Evolutionary conservation across 2,329 filamentous ascomycete genomes (phyloP).

Genomic region (Tolypocladium guangdongense): DNA sequence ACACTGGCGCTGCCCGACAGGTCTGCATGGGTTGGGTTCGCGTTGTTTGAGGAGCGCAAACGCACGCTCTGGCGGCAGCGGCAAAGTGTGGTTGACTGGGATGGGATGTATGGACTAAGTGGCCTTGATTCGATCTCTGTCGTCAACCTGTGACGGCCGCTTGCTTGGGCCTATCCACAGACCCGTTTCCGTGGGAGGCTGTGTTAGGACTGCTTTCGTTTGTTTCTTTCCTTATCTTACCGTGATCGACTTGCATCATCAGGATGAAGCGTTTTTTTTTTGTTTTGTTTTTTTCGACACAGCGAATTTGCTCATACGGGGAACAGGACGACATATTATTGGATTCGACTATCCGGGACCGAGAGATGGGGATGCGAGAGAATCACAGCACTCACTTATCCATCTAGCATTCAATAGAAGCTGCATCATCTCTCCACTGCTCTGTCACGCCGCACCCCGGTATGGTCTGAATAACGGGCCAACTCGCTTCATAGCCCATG

Average conservation of each 20-base stretch:
- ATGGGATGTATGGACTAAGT: not conserved
- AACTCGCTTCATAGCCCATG: not conserved
- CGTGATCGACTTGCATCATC: not conserved
- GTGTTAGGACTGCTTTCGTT: not conserved
- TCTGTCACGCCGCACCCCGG: not conserved
- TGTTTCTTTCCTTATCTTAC: not conserved
- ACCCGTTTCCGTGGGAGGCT: not conserved
- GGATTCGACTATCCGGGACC: not conserved
- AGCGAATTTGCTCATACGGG: constrained; percentile 5
- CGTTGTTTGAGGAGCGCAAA: not conserved
- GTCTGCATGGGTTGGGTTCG: not conserved
- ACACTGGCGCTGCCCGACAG: not conserved
- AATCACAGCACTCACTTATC: not conserved
- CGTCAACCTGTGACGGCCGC: not conserved
- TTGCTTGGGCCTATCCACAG: not conserved
- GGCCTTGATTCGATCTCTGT: not conserved
- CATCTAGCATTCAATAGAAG: not conserved
- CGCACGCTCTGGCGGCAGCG: not conserved
- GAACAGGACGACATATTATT: not conserved
- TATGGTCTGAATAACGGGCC: not conserved
- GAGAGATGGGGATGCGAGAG: not conserved
- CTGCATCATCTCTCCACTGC: not conserved
- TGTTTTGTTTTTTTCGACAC: not conserved
- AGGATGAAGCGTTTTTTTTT: constrained; percentile 3
- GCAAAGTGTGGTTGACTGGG: not conserved